These are phyloP conservation scores for Starmerella powellii DNA, from an alignment of 805 yeast species.

Conservation along the genomic window DNA sequence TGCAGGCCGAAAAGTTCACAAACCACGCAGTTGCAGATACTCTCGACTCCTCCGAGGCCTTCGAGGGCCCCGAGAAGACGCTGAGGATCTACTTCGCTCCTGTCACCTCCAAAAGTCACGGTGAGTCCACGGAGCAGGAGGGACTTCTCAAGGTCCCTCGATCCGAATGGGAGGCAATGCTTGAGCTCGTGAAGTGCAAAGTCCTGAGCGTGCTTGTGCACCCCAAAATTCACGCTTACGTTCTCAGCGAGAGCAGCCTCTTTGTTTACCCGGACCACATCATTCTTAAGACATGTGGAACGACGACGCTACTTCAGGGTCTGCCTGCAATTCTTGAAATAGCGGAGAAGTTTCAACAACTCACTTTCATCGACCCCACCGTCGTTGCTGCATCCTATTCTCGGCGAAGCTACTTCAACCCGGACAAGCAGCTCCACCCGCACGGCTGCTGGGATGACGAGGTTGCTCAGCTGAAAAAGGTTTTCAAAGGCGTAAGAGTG, in stretches of 20 bases:
- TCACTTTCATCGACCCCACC: constrained; percentile 6
- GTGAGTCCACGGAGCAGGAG: constrained; percentile 15
- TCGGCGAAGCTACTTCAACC: constrained; percentile 86
- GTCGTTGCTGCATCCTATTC: constrained; percentile 61
- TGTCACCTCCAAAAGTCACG: background rate
- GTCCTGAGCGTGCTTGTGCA: constrained; percentile 68
- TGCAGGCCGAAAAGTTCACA: constrained; percentile 35
- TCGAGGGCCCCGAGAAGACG: constrained; percentile 94
- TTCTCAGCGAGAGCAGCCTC: constrained; percentile 77
- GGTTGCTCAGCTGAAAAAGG: constrained; percentile 51
- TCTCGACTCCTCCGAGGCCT: constrained; percentile 80
- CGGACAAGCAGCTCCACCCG: constrained; percentile 65
- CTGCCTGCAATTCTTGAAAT: constrained; percentile 50
- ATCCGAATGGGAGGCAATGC: constrained; percentile 54
- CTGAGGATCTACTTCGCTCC: constrained; percentile 69
- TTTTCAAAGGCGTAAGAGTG: constrained; percentile 42
- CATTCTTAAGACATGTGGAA: constrained; percentile 89
- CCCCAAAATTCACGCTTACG: constrained; percentile 57
- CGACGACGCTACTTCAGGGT: constrained; percentile 80
- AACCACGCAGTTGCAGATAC: constrained; percentile 69
- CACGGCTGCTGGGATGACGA: constrained; percentile 82
- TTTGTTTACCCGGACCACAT: constrained; percentile 80
- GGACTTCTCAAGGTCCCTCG: constrained; percentile 54
- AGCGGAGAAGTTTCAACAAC: constrained; percentile 29
- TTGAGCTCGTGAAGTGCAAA: constrained; percentile 79